Evolutionary conservation across 2,329 filamentous ascomycete species (phyloP).

Genomic region (Aspergillus sp.): DNA sequence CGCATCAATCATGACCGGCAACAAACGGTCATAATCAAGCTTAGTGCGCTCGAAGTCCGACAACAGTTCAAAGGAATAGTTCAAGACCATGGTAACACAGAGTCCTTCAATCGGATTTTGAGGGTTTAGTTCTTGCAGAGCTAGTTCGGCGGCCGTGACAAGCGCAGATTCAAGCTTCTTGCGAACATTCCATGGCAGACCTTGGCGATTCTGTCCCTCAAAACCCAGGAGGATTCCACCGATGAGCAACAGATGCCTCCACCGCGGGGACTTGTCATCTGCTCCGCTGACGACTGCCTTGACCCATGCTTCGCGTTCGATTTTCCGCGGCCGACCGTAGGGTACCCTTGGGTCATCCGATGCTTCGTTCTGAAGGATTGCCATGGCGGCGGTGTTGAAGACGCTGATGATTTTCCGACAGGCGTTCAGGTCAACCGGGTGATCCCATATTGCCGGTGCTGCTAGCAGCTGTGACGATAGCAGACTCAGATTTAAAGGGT

Average conservation of each 20-base stretch:
- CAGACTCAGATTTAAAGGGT: constrained; percentile 60
- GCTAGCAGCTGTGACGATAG: constrained; percentile 59
- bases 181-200: constrained; percentile 63
- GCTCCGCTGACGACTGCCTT: constrained; percentile 58
- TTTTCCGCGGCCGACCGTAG: constrained; percentile 47
- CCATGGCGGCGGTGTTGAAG: constrained; percentile 60
- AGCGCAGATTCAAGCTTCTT: constrained; percentile 70
- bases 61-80: constrained; percentile 72
- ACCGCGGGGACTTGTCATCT: constrained; percentile 63
- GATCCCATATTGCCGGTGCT: constrained; percentile 58
- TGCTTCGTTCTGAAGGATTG: constrained; percentile 49
- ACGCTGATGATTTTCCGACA: constrained; percentile 58
- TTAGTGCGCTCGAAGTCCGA: constrained; percentile 57
- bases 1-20: constrained; percentile 67
- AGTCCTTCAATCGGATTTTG: constrained; percentile 50
- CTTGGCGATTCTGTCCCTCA: constrained; percentile 60
- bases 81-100: constrained; percentile 67
- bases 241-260: constrained; percentile 81
- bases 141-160: constrained; percentile 72
- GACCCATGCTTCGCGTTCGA: constrained; percentile 56
- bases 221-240: constrained; percentile 76
- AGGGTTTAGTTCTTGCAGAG: constrained; percentile 57
- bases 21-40: constrained; percentile 65
- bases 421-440: constrained; percentile 52
- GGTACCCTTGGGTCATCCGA: constrained; percentile 33